Conservation (phyloP, 495 filamentous ascomycete species). For the Apiosordaria backusii region DNA sequence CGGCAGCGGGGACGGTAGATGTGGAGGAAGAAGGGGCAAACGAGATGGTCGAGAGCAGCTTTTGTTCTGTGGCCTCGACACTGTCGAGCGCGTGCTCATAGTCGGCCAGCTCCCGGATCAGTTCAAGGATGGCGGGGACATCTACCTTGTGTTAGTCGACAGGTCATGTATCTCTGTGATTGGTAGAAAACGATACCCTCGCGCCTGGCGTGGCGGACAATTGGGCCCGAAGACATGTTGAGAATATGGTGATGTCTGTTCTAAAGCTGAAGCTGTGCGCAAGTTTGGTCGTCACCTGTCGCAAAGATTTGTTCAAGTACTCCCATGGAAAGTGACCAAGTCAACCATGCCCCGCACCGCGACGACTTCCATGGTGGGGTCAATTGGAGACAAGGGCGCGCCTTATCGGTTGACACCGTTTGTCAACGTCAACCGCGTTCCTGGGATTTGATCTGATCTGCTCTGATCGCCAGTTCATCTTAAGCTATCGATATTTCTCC, state of each 20-base stretch:
- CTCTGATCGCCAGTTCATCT: neutral
- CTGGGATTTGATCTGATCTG: neutral
- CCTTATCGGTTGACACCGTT: neutral
- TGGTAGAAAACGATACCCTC: slow-evolving; percentile 22
- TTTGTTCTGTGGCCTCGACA: slow-evolving; percentile 73
- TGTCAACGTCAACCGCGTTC: neutral
- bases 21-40: slow-evolving; percentile 55
- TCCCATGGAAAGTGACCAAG: neutral
- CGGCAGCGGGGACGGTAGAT: slow-evolving; percentile 31
- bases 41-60: slow-evolving; percentile 73
- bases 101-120: slow-evolving; percentile 84
- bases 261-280: neutral
- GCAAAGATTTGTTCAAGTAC: no score
- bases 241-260: neutral
- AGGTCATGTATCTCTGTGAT: neutral
- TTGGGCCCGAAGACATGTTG: slow-evolving; percentile 20
- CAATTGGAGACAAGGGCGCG: neutral
- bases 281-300: no score
- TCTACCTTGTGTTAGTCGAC: slow-evolving; percentile 48
- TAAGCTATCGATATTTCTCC: neutral
- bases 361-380: neutral
- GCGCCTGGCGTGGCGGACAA: slow-evolving; percentile 34
- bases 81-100: slow-evolving; percentile 74
- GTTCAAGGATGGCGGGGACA: slow-evolving; percentile 70
- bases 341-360: neutral